Evolutionary conservation across 208 protist genomes (phyloP), one percentile per base, ranked within the genome.

Genomic region (Trypanosoma theileri): DNA sequence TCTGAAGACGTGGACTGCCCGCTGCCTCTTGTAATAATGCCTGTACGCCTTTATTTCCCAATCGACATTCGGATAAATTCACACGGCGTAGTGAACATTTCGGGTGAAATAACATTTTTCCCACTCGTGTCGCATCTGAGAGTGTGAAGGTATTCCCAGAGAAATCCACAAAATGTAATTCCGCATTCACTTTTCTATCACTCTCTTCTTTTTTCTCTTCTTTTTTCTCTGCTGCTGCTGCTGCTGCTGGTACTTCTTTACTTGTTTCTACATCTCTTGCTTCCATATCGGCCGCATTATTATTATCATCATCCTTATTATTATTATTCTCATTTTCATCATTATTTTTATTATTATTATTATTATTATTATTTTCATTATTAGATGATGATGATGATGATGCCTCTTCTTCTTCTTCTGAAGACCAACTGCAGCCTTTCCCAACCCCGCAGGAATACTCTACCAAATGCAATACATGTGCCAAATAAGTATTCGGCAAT

Each of bases 401-500:
- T n/a, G 28, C 31, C n/a, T 26, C 9, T 0, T 58, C 24, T n/a
- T 42, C 42, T 28, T 42, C 22, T 17, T 31, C 45, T 52, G 14
- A 12, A 8, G 28, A 8, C 71, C 61, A 57, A 46, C 55, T 63
- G 51, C 70, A 68, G 28, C 52, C 52, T n/a, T 28, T 41, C 42
- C 56, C 63, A 13, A 59, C 55, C 1, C 76, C 76, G 51, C 56
- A 69, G 16, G 63, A 42, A 56, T 84, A 74, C 55, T 73, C 78
- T 1, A 84, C 73, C 45, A 84, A 73, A 35, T 75, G 26, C 42
- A 84, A 60, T 3, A 70, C 19, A 26, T 80, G 73, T n/a, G 70
- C 42, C 51, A 84, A 56, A 28, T 76, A 73, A 16, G 14, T 13
- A 24, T 59, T 46, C 7, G 63, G 26, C 1, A 84, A 50, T 1